These are phyloP conservation scores for Ceratobasidium sp. DNA, from an alignment of 1,284 basidiomycete species.

Conservation along the genomic window DNA sequence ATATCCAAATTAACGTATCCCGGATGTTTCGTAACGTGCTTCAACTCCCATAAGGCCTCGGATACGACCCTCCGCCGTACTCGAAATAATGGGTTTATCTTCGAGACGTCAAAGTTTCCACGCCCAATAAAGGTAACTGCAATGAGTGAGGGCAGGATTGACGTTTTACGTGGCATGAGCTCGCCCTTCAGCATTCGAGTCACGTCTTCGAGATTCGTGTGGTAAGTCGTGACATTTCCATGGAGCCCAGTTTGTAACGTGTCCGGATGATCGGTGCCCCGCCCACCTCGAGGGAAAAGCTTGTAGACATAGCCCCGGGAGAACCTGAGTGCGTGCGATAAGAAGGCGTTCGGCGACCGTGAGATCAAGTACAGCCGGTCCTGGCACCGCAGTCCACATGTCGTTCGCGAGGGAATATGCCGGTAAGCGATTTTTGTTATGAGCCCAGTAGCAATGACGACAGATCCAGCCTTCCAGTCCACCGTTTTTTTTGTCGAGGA, in stretches of 20 bases:
- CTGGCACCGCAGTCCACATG: background rate
- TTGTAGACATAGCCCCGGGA: slow-evolving; percentile 57
- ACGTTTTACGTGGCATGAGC: slow-evolving; percentile 55
- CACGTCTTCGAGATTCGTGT: slow-evolving; percentile 52
- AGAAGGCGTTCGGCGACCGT: too few species aligned
- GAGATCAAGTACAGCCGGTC: too few species aligned
- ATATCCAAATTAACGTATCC: slow-evolving; percentile 26
- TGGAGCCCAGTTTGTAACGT: slow-evolving; percentile 54
- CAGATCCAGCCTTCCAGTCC: background rate
- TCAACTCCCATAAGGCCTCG: slow-evolving; percentile 50
- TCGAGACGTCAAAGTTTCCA: slow-evolving; percentile 53
- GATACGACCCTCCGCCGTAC: slow-evolving; percentile 52
- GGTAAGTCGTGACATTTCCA: slow-evolving; percentile 58
- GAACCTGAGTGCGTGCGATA: background rate
- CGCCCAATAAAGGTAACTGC: slow-evolving; percentile 57
- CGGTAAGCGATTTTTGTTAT: background rate
- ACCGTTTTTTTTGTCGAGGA: background rate
- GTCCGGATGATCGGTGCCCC: slow-evolving; percentile 24
- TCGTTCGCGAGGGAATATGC: background rate
- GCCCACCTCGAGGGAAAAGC: slow-evolving; percentile 53
- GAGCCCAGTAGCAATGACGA: background rate
- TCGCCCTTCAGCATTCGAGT: slow-evolving; percentile 55
- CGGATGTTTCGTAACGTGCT: slow-evolving; percentile 18
- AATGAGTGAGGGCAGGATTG: slow-evolving; percentile 56
- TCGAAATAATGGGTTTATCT: slow-evolving; percentile 53